These are phyloP conservation scores for Alternaria arbusti DNA, from an alignment of 2,329 filamentous ascomycete species.

Conservation along the genomic window DNA sequence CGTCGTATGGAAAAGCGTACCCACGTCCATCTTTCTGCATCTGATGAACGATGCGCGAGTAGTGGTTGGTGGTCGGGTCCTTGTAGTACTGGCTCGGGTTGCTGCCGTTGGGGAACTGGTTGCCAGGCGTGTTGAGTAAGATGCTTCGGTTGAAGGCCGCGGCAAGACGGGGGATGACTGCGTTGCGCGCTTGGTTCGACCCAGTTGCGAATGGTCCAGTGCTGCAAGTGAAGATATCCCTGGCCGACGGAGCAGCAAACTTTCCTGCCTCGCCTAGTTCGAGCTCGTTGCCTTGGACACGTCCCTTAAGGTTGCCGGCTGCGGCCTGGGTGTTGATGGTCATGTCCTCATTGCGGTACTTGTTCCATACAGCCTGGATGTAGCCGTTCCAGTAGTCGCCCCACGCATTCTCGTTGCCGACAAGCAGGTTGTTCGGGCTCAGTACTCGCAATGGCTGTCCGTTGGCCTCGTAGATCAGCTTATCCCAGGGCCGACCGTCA, in stretches of 20 bases:
- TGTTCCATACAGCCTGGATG: conserved; percentile 58
- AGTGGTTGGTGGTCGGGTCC: conserved; percentile 59
- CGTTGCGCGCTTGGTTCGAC: conserved; percentile 53
- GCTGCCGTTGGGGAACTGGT: conserved; percentile 49
- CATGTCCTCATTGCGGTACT: conserved; percentile 55
- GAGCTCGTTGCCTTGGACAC: conserved; percentile 52
- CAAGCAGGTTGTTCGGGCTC: conserved; percentile 55
- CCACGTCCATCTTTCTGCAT: conserved; percentile 66
- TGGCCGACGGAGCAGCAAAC: conserved; percentile 63
- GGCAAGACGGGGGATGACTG: conserved; percentile 74
- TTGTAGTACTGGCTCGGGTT: conserved; percentile 42
- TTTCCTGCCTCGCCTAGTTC: conserved; percentile 51
- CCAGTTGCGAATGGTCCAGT: conserved; percentile 65
- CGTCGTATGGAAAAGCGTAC: conserved; percentile 73
- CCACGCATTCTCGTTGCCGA: conserved; percentile 56
- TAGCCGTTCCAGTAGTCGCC: conserved; percentile 60
- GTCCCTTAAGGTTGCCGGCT: conserved; percentile 61
- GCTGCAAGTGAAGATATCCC: conserved; percentile 71
- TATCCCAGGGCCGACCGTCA: conserved; percentile 67
- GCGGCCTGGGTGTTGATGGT: conserved; percentile 70
- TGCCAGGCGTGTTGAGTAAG: conserved; percentile 56
- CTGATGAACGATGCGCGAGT: conserved; percentile 65
- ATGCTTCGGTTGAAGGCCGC: conserved; percentile 79
- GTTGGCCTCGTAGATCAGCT: conserved; percentile 58
- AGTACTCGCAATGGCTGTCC: conserved; percentile 50